phyloP scores from a whole-genome alignment of 176 grass and related monocot genomes.

The Bolboschoenus planiculmis region DNA sequence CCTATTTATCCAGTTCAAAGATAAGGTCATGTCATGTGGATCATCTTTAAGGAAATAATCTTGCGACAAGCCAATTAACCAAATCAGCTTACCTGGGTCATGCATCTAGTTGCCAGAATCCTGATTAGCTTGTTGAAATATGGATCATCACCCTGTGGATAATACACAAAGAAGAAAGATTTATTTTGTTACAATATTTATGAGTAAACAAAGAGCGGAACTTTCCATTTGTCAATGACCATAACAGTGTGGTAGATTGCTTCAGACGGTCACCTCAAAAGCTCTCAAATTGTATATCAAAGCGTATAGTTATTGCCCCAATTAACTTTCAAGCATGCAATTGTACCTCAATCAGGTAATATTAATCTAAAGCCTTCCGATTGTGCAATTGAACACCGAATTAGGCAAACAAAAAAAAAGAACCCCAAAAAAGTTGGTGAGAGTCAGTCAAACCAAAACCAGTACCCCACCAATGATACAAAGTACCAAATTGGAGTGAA shows the following conservation, averaged over 20 bases:
- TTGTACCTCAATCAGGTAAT: background rate
- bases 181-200: background rate
- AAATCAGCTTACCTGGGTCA: slow-evolving; percentile 66
- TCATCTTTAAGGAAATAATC: background rate
- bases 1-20: slow-evolving; percentile 45
- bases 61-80: background rate
- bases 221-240: background rate
- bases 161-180: slow-evolving; percentile 24
- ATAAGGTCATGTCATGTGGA: background rate
- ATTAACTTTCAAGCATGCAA: background rate
- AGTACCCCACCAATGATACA: background rate
- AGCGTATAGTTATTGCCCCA: background rate
- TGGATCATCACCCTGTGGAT: slow-evolving; percentile 68
- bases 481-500: background rate
- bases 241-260: background rate
- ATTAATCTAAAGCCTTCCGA: background rate
- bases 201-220: background rate
- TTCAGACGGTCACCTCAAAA: background rate
- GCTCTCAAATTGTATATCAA: background rate
- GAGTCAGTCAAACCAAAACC: background rate
- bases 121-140: slow-evolving; percentile 99
- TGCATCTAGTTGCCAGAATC: slow-evolving; percentile 97
- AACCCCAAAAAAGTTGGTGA: background rate
- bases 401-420: slow-evolving; percentile 5
- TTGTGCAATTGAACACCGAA: background rate